Percentiles rank a stretch among this genome's conserved stretches.
phyloP scores from a whole-genome alignment of 2,329 filamentous ascomycete species.

The Botryotinia globosa region DNA sequence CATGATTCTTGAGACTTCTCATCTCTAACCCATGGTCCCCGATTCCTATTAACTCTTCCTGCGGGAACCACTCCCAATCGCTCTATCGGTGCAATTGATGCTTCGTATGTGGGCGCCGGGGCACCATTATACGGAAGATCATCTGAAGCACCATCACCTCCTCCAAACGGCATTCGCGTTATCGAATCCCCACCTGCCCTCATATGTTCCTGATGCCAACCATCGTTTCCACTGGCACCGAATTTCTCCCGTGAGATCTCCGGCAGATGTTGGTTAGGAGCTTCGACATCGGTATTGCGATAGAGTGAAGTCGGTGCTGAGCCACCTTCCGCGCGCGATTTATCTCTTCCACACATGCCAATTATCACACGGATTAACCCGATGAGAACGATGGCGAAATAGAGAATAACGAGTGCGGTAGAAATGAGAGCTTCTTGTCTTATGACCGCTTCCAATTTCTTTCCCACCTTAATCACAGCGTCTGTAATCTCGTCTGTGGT shows the following conservation, averaged over 20 bases:
- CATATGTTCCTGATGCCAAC: slow-evolving; percentile 10
- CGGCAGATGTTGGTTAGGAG: background rate
- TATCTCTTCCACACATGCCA: slow-evolving; percentile 58
- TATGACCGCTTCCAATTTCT: slow-evolving; percentile 65
- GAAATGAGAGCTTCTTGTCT: slow-evolving; percentile 79
- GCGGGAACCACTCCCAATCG: background rate
- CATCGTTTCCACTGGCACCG: background rate
- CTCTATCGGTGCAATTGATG: background rate
- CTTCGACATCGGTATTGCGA: background rate
- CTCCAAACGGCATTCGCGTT: background rate
- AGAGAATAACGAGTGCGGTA: slow-evolving; percentile 68
- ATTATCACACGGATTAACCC: slow-evolving; percentile 66
- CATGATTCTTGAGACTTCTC: background rate
- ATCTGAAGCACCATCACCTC: background rate
- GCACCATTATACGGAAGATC: background rate
- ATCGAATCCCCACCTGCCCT: background rate
- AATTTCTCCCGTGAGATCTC: background rate
- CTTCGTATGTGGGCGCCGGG: background rate
- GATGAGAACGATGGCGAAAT: slow-evolving; percentile 71
- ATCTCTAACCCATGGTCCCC: slow-evolving; percentile 1
- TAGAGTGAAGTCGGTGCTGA: slow-evolving; percentile 20
- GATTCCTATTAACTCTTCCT: background rate
- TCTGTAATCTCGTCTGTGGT: slow-evolving; percentile 79
- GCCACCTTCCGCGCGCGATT: slow-evolving; percentile 59
- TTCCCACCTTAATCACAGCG: slow-evolving; percentile 68